A percentile compares a stretch with the other conserved stretches of the same genome.
Evolutionary conservation across 768 basidiomycete species (phyloP).

Genomic region (Suillus clintonianus): DNA sequence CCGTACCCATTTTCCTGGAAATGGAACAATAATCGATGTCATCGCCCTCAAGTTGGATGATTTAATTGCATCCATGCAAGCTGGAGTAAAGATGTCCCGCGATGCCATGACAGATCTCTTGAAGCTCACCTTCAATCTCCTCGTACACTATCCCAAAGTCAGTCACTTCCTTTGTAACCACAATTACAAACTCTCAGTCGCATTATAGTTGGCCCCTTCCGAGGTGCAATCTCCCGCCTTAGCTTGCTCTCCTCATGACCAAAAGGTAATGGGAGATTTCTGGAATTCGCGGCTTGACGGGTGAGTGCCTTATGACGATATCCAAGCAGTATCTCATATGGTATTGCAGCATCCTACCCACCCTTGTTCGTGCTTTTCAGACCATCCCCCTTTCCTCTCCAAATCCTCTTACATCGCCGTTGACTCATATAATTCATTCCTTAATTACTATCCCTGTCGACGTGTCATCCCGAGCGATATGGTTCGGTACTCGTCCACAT

Average conservation of each 20-base stretch:
- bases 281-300: conserved; percentile 76
- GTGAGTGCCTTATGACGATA: conserved; percentile 42
- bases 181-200: background rate
- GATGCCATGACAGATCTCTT: conserved; percentile 83
- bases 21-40: conserved; percentile 59
- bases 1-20: conserved; percentile 41
- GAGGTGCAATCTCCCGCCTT: conserved; percentile 39
- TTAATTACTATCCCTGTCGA: conserved; percentile 78
- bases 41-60: conserved; percentile 62
- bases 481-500: conserved; percentile 55
- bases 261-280: conserved; percentile 66
- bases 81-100: conserved; percentile 53
- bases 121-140: conserved; percentile 82
- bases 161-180: background rate
- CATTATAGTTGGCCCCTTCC: conserved; percentile 38
- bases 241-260: conserved; percentile 17
- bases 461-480: conserved; percentile 53
- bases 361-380: conserved; percentile 71
- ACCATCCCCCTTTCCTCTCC: conserved; percentile 61
- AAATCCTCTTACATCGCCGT: conserved; percentile 67
- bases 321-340: background rate
- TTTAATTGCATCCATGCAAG: conserved; percentile 49
- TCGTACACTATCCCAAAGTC: conserved; percentile 82
- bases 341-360: conserved; percentile 59
- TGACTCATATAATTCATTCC: conserved; percentile 81